Base-by-base conservation (phyloP, 768 basidiomycete genomes). In the Lentinula edodes region DNA sequence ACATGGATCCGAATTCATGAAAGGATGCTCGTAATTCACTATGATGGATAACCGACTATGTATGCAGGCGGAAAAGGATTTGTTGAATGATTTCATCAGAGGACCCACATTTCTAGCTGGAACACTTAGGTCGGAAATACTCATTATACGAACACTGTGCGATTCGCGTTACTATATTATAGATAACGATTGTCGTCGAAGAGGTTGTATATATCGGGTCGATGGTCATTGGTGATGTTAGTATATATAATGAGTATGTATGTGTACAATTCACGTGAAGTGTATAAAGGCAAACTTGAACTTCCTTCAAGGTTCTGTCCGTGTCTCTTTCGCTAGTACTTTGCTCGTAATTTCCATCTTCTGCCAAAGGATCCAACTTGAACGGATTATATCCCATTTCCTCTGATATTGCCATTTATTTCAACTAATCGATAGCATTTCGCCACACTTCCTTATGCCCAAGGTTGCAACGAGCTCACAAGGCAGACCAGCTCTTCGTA, bases 401-500 rank as follows among this genome's bases (percentile, higher is more conserved):
- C 18, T 48, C 18, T 12, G 20, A 48, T 9, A 48, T 48, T 5
- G 16, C 13, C 32, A 34, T 16, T 43, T 5, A 2, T 28, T 38
- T 28, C 16, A 13, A 34, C 39, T 42, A 3, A 56, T 55, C 53
- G 38, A 20, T 52, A 52, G 10, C 28, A 9, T 58, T 16, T 5
- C 18, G 48, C 8, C 13, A 3, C n/a, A 50, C 1, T 41, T 20
- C 51, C 51, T 51, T 51, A 93, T 93, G 91, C 91, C 91, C 53
- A 91, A 90, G 71, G 78, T 79, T 46, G 68, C 80, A 9, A 77
- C 74, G 61, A 73, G 78, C 23, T 75, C 72, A 58, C 64, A 81
- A 48, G 76, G 72, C 32, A 56, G 88, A 20, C 81, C 88, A 60
- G 84, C 90, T 46, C 81, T 92, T 61, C 86, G 90, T 52, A 81